Base-by-base conservation (phyloP, 2,329 filamentous ascomycete genomes). In the Talaromyces funiculosus region DNA sequence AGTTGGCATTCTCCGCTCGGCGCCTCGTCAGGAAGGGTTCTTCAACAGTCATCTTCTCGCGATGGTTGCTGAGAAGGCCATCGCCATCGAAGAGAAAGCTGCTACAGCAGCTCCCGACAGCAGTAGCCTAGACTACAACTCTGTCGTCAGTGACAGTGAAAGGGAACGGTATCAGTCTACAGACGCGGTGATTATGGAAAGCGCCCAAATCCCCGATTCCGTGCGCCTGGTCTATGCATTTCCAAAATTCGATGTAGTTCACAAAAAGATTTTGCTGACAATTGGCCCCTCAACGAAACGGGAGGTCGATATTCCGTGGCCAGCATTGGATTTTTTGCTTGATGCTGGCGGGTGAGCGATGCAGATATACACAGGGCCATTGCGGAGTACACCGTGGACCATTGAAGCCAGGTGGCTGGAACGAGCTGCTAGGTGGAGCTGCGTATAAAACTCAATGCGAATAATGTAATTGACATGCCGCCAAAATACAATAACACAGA, bases 21-120 rank as follows among this genome's bases (percentile, higher is more conserved):
- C 60, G 18, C 57, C 59, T 14, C 62, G 66, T 2, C 65, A 67
- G 45, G 68, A 69, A 61, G 68, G 67, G 6, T 43, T 68, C 8
- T 67, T 62, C 35, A 66, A 68, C 24, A 66, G 66, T 18, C 26
- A 64, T 12, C 45, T 67, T 3, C 63, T 63, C 18, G 66, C 66
- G 4, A 47, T 60, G 3, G 60, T 66, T 0, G 67, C 68, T 0
- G 65, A 69, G 31, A 65, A 65, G 22, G 62, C 66, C 10, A 62
- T 69, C 22, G 61, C 63, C 2, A 65, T 69, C 9, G 68, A 69
- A 53, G 68, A 69, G 18, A n/a, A 18, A 26, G 53, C 59, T 35
- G 53, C 59, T 8, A 33, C 12, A 8, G 4, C 20, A 22, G 4
- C 12, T 43, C 12, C 10, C 12, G 42, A 14, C 12, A 45, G 42